Base-by-base conservation (phyloP, 345 rosid species). In the sweet orange (Citrus sinensis) region DNA sequence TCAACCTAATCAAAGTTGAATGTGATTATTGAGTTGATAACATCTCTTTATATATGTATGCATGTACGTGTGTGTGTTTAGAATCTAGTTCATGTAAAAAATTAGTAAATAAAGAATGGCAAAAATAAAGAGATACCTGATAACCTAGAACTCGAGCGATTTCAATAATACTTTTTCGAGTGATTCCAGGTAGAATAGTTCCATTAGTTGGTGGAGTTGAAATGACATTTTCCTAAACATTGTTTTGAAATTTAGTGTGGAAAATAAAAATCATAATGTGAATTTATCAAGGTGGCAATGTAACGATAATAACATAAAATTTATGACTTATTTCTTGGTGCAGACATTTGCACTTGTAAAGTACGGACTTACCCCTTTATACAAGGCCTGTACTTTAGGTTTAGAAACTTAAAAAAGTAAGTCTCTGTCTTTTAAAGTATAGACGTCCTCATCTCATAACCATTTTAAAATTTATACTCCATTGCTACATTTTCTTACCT, bases 121-220 rank as follows among this genome's bases (percentile, higher is more conserved):
- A 54, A 29, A 13, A 11, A 13, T 27, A 13, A 62, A 9, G 20
- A 22, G 30, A 19, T 69, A 60, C 85, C 85, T 82, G 81, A 56
- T 62, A 73, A 30, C 82, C 79, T 7, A 59, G 24, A 61, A 19
- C 24, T 1, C 0, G 22, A 58, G 87, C 86, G n/a, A 88, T 9
- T 58, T 87, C 84, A 5, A 89, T 86, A 29, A 80, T 79, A 81
- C 88, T 89, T 84, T 81, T 86, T 68, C 89, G 73, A 9, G 90
- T 89, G 76, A 86, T 77, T 72, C 92, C 91, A 4, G 87, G 86
- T 8, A 89, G 86, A 54, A 89, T 85, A n/a, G 84, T 87, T 71
- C 90, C 90, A 9, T 71, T 20, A n/a, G 75, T 69, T 67, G 83
- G 46, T 0, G 92, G 91, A 54, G 92, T 89, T 19, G 86, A 71